Evolutionary conservation across 805 yeast species (phyloP), one percentile per base, ranked within the genome.

Genomic region (Zygosaccharomyces rouxii): DNA sequence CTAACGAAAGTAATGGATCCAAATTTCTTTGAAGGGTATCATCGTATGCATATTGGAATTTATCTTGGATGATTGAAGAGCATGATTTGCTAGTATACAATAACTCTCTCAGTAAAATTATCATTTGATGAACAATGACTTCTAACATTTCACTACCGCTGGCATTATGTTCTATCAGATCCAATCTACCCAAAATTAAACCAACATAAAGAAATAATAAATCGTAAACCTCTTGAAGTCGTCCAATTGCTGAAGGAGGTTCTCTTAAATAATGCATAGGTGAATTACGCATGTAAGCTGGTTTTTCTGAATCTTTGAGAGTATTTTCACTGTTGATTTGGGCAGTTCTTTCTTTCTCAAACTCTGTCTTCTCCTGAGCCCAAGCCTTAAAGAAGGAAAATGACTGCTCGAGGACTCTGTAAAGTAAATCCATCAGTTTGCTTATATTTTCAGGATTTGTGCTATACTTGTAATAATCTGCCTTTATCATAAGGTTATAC

Each of bases 401-500:
- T 2, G 89, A 81, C 55, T 83, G 80, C 52, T 81, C 75, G 5
- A 84, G 62, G 2, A 86, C 87, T 60, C 84, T 86, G 56, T 78
- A 81, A 0, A 84, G 77, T 74, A 86, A 71, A 38, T 80, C 60
- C 35, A 83, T 81, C 51, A 86, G 67, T 4, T 79, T 78, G 55
- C 80, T 83, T 49, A 86, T 74, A 55, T 83, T 82, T 30, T 73
- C 71, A 22, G 71, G 69, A 45, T 76, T 78, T 23, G 80, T 71
- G 0, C 89, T 82, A 38, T 84, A 81, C 59, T 83, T 80, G 58
- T 79, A 84, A 35, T 84, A 86, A 53, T 83, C 85, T 1, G 92
- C 90, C 58, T 83, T 84, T 33, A 80, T 75, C 81, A 85, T 83
- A 35, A 86, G 70, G 45, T 80, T 81, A 54, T 86, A 85, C 95